Conservation (phyloP, 1,284 basidiomycete species). For the Gastroboletus turbinatus region DNA sequence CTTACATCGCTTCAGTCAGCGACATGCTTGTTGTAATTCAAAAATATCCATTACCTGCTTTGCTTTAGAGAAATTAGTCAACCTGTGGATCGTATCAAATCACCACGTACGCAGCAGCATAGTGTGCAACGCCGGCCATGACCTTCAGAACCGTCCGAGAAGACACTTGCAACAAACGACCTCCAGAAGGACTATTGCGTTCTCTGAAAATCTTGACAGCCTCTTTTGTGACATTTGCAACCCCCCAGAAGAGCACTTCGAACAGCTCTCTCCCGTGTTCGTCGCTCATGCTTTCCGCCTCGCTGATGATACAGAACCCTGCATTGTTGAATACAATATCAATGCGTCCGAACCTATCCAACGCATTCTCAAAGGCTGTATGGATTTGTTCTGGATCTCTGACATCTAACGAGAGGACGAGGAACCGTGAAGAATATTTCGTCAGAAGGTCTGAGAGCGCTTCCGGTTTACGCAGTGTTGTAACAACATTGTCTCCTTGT, state of each 20-base stretch:
- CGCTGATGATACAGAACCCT: constrained; percentile 20
- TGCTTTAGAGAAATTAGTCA: constrained; percentile 15
- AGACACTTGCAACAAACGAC: constrained; percentile 31
- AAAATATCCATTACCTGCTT: constrained; percentile 22
- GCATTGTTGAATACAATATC: constrained; percentile 39
- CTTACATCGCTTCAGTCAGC: constrained; percentile 17
- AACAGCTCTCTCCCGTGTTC: constrained; percentile 32
- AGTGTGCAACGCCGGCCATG: constrained; percentile 22
- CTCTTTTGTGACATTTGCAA: constrained; percentile 33
- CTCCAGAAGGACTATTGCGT: constrained; percentile 34
- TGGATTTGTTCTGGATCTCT: constrained; percentile 16
- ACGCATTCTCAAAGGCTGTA: constrained; percentile 24
- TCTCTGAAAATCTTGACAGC: constrained; percentile 40
- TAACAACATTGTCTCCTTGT: constrained; percentile 28
- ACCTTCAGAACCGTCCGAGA: constrained; percentile 15
- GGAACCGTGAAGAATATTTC: constrained; percentile 39
- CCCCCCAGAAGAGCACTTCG: constrained; percentile 41
- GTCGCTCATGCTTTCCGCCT: constrained; percentile 36
- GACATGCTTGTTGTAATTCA: background rate
- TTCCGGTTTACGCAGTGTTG: constrained; percentile 20
- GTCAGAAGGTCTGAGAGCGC: constrained; percentile 19
- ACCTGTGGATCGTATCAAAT: background rate
- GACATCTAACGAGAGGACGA: constrained; percentile 38
- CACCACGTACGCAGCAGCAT: constrained; percentile 30
- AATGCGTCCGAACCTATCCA: constrained; percentile 29